Percentiles rank a stretch among this genome's conserved stretches.
phyloP scores from a whole-genome alignment of 2,329 filamentous ascomycete species.

The Calycina herbarum region DNA sequence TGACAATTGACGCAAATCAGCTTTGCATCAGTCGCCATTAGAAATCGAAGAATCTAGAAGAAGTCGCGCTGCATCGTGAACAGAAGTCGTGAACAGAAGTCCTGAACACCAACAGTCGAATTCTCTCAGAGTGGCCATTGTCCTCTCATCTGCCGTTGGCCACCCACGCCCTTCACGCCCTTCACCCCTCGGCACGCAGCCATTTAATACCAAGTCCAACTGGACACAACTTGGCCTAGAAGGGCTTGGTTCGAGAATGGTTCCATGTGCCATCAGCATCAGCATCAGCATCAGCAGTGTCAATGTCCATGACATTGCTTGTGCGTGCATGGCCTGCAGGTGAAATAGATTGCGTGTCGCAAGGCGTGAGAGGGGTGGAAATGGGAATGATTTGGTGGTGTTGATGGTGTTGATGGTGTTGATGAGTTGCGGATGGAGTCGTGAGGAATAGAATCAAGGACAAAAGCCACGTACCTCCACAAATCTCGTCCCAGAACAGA shows the following conservation, averaged over 20 bases:
- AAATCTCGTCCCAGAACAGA: background rate
- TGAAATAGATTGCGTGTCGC: slow-evolving; percentile 7
- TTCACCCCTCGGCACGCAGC: background rate
- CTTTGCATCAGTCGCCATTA: background rate
- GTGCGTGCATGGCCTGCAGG: slow-evolving; percentile 16
- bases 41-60: background rate
- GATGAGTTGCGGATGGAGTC: background rate
- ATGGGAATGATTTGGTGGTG: background rate
- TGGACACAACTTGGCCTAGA: slow-evolving; percentile 17
- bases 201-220: background rate
- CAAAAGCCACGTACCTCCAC: background rate
- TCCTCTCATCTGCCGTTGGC: background rate
- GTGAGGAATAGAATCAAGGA: background rate
- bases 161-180: background rate
- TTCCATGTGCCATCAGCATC: slow-evolving; percentile 12
- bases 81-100: background rate
- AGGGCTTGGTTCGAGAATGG: slow-evolving; percentile 15
- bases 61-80: background rate
- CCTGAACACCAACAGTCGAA: background rate
- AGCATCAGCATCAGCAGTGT: background rate
- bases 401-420: background rate
- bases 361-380: background rate
- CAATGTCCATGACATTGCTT: slow-evolving; percentile 8
- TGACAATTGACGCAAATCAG: background rate
- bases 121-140: background rate